Evolutionary conservation across 2,329 filamentous ascomycete species (phyloP), one percentile per base, ranked within the genome.

Genomic region (Plenodomus lindquistii): DNA sequence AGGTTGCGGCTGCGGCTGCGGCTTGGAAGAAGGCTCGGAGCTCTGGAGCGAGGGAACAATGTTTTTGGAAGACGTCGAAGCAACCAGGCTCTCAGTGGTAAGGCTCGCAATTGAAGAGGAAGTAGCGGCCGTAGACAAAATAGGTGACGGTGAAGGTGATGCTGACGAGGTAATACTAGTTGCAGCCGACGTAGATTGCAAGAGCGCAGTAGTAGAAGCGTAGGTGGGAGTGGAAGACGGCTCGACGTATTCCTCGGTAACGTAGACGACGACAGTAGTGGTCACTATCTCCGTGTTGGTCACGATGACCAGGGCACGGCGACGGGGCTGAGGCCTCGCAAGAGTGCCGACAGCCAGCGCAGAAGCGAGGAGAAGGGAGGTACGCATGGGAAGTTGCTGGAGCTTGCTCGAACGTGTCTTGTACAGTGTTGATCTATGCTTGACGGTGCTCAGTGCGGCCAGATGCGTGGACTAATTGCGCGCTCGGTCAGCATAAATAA

Each of bases 341-440:
- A 67, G 38, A 45, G 56, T 58, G 43, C 60, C 57, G n/a, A 60
- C 42, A 24, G 58, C 66, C 44, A 69, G 43, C 16, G 54, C 59
- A 10, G 59, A 62, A 41, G 60, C 48, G 40, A 69, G 45, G 44
- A 69, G 46, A 40, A 64, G 13, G 13, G 51, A 55, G 20, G 60
- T 61, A 45, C 59, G 65, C 67, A 71, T 71, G 19, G 40, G 62
- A 42, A 50, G 44, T n/a, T 35, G 37, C 42, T 29, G 17, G 34
- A 42, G 55, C 46, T 37, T 48, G 45, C 15, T 43, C 39, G 39
- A 19, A 38, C 46, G 15, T 43, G 37, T 50, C 51, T 17, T 37
- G 18, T 22, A 22, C 22, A 35, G 21, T 29, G 37, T 24, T 24
- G 38, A 34, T 18, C 22, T 37, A 29, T 24, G 22, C 27, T 34